Evolutionary conservation across 1,139 yeast species (phyloP), one percentile per base, ranked within the genome.

Genomic region (Blastobotrys arbuscula): DNA sequence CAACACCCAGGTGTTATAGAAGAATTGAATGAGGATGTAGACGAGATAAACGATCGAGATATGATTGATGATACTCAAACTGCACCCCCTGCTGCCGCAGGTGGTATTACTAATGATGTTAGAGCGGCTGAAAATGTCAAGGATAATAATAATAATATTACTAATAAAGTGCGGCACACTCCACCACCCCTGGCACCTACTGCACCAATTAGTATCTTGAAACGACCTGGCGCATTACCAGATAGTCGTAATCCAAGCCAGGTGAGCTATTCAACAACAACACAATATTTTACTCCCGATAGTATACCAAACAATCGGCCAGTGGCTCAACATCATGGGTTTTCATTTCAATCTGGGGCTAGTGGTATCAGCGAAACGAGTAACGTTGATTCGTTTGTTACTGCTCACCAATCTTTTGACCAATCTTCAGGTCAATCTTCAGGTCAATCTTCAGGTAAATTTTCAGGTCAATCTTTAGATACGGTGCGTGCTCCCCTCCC

Each of bases 371-470:
- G n/a, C n/a, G n/a, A n/a, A 31, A 31, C 18, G 7, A 36, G 39
- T 24, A 36, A 36, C 13, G 24, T 36, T 5, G 39, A 36, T 24
- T 39, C 42, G 33, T 39, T 39, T 26, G 42, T 39, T n/a, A 39
- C 42, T 16, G 42, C 42, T 9, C 23, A 15, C 7, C 39, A 36
- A 19, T n/a, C 18, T 31, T 13, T 31, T 15, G 35, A 31, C 8
- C 15, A 15, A 31, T 31, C 35, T 7, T 31, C n/a, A 18, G 35
- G 15, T 13, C 15, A 15, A 31, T 31, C 35, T 7, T 31, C n/a
- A 18, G 35, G 15, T 13, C 15, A 15, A 31, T 31, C 35, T 7
- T 31, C n/a, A 18, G 35, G 15, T 13, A n/a, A 15, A 31, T 31
- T 18, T 7, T 31, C n/a, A 18, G 35, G n/a, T n/a, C n/a, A n/a